Evolutionary conservation across 108 stramenopile genomes (phyloP).

Genomic region (Craspedostauros australis): DNA sequence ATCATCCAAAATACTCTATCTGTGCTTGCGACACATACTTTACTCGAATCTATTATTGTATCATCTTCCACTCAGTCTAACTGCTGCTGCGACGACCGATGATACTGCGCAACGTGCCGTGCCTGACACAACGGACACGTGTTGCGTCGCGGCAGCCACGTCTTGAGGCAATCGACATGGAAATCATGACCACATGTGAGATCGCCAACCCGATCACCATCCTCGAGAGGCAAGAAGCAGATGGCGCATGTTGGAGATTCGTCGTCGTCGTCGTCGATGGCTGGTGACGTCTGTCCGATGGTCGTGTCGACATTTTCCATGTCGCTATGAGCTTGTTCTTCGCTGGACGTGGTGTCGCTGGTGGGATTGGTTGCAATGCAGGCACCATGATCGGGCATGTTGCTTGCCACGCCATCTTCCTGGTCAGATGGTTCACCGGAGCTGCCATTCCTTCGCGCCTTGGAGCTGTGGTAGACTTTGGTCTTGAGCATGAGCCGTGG

Average conservation of each 20-base stretch:
- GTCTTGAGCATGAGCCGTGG: too few relatives aligned
- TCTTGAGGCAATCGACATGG: slow-evolving; percentile 63
- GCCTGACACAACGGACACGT: slow-evolving; percentile 66
- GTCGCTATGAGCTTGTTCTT: slow-evolving; percentile 4
- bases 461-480: too few relatives aligned
- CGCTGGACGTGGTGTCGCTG: background rate
- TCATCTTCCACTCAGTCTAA: too few relatives aligned
- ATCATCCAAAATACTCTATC: too few relatives aligned
- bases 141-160: slow-evolving; percentile 62
- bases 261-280: background rate
- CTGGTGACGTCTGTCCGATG: too few relatives aligned
- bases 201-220: slow-evolving; percentile 74
- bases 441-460: too few relatives aligned
- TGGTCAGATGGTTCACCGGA: too few relatives aligned
- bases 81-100: too few relatives aligned
- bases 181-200: slow-evolving; percentile 59
- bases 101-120: slow-evolving; percentile 32
- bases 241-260: slow-evolving; percentile 47
- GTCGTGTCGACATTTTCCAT: too few relatives aligned
- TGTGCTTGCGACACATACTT: too few relatives aligned
- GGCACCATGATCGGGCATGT: background rate
- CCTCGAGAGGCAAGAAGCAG: slow-evolving; percentile 53
- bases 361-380: background rate
- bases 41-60: too few relatives aligned
- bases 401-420: background rate